These are phyloP conservation scores for Boletus tomentosulus DNA, from an alignment of 768 basidiomycete genomes.

Conservation along the genomic window DNA sequence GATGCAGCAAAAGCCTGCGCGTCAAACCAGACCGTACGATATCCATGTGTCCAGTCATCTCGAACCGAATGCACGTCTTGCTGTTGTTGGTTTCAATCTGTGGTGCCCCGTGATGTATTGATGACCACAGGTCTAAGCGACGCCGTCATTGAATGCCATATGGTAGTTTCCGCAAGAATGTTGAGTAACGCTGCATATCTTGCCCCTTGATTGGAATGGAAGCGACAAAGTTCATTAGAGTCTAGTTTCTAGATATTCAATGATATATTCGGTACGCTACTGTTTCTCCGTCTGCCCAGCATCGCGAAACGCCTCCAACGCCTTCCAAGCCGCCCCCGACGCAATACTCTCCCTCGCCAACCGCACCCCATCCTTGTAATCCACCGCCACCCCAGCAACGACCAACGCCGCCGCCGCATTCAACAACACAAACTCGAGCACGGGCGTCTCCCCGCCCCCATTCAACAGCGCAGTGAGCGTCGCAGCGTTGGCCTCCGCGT, in stretches of 20 bases:
- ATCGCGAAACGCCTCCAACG: constrained; percentile 48
- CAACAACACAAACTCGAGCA: constrained; percentile 84
- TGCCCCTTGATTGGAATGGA: not conserved
- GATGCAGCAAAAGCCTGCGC: too few species aligned
- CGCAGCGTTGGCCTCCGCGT: constrained; percentile 76
- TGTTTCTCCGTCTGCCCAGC: constrained; percentile 26
- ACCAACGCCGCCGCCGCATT: constrained; percentile 88
- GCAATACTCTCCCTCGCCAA: constrained; percentile 59
- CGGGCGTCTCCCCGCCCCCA: constrained; percentile 48
- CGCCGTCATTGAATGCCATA: too few species aligned
- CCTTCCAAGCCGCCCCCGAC: constrained; percentile 58
- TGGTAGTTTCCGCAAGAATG: not conserved
- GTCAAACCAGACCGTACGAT: too few species aligned
- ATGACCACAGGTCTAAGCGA: too few species aligned
- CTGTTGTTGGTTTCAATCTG: too few species aligned
- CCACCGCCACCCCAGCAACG: constrained; percentile 69
- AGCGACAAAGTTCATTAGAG: too few species aligned
- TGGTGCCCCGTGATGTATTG: too few species aligned
- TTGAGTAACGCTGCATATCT: not conserved
- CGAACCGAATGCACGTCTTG: too few species aligned
- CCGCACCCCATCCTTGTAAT: constrained; percentile 66
- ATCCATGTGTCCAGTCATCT: too few species aligned
- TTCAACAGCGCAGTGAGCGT: constrained; percentile 64
- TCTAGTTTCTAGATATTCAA: too few species aligned
- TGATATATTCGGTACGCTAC: too few species aligned